Evolutionary conservation across 306 rosid genomes (phyloP).

Genomic region (Purshia tridentata): DNA sequence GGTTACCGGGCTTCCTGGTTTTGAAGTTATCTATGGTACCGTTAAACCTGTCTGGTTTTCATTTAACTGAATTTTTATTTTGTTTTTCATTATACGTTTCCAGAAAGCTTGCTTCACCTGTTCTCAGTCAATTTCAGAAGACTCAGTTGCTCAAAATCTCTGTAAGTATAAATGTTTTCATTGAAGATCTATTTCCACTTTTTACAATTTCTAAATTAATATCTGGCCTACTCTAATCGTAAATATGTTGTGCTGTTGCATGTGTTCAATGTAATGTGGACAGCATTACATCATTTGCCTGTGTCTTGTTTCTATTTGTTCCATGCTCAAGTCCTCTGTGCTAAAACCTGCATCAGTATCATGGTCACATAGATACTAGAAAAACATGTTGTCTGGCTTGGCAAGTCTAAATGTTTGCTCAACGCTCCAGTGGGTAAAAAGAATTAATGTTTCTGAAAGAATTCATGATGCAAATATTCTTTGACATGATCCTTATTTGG

Average conservation of each 20-base stretch:
- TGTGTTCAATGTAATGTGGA: not conserved
- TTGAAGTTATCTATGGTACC: not conserved
- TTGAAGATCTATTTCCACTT: constrained; percentile 15
- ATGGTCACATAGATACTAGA: not conserved
- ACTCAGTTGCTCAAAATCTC: constrained; percentile 80
- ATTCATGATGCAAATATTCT: not conserved
- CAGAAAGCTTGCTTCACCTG: constrained; percentile 93
- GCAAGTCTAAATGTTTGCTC: not conserved
- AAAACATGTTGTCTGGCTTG: not conserved
- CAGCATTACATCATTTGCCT: not conserved
- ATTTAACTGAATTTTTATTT: not conserved
- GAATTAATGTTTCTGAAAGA: not conserved
- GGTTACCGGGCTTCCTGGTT: too few relatives aligned
- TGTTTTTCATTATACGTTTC: constrained; percentile 28
- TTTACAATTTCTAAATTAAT: constrained; percentile 4
- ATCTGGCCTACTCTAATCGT: not conserved
- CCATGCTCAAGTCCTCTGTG: not conserved
- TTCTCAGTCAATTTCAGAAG: constrained; percentile 77
- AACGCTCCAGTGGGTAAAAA: not conserved
- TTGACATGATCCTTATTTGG: not conserved
- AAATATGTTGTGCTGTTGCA: not conserved
- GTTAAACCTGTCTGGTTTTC: not conserved
- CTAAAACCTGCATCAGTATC: not conserved
- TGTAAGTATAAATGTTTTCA: constrained; percentile 51
- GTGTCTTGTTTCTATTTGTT: not conserved